Evolutionary conservation across 768 basidiomycete genomes (phyloP).

Genomic region (Kwoniella dejecticola): DNA sequence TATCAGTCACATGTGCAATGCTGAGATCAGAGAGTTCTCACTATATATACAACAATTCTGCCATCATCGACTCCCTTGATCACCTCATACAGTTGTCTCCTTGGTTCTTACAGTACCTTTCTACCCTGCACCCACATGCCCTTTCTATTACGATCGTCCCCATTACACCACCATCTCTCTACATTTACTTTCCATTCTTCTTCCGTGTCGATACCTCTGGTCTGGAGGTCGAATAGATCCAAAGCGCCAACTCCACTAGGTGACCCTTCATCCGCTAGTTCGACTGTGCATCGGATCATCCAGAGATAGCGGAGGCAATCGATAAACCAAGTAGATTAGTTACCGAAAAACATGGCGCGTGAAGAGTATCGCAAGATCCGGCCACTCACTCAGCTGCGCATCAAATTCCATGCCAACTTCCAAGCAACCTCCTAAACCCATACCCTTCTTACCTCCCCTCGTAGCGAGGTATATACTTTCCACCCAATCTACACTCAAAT

Average conservation of each 20-base stretch:
- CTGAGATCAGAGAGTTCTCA: no score
- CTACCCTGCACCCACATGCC: constrained; percentile 77
- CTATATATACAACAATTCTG: neutral
- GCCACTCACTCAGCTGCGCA: constrained; percentile 51
- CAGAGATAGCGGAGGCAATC: no score
- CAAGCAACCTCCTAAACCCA: constrained; percentile 60
- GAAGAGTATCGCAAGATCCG: no score
- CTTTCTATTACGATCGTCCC: constrained; percentile 67
- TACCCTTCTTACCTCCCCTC: constrained; percentile 70
- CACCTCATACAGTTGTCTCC: no score
- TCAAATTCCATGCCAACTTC: constrained; percentile 53
- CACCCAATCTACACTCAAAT: constrained; percentile 72
- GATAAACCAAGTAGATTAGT: no score
- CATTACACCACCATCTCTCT: constrained; percentile 90
- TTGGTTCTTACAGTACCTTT: constrained; percentile 7
- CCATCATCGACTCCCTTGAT: no score
- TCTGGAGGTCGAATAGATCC: constrained; percentile 66
- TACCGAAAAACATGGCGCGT: no score
- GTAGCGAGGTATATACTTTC: constrained; percentile 81
- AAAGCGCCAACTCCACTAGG: constrained; percentile 64
- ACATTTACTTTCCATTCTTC: constrained; percentile 61
- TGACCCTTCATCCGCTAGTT: constrained; percentile 50
- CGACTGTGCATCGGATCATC: no score
- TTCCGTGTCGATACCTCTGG: constrained; percentile 3
- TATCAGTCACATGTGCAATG: no score